Conservation (phyloP, 495 filamentous ascomycete genomes). For the Wilcoxina mikolae region DNA sequence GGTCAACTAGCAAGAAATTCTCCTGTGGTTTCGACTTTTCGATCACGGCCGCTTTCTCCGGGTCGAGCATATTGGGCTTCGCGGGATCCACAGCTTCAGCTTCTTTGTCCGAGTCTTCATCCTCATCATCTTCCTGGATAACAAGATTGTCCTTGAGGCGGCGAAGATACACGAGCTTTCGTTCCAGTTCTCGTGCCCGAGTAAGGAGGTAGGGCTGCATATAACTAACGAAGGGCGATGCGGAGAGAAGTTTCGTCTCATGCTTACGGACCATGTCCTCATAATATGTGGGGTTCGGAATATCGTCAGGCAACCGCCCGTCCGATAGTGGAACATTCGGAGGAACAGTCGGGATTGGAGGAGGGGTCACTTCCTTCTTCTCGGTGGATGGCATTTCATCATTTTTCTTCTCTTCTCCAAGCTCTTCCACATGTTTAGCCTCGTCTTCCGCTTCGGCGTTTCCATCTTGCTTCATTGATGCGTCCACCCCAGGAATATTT, state of each 20-base stretch:
- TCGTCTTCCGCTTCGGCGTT: not conserved
- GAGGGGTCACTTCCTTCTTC: not conserved
- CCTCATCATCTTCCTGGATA: conserved; percentile 34
- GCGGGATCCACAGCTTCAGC: not conserved
- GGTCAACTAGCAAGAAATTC: conserved; percentile 76
- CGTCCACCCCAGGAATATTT: not conserved
- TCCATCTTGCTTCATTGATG: not conserved
- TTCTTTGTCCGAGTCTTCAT: conserved; percentile 5
- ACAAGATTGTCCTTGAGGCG: conserved; percentile 65
- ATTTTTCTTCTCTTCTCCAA: not conserved
- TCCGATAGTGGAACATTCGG: conserved; percentile 30
- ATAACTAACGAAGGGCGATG: conserved; percentile 92
- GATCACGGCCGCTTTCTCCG: conserved; percentile 10
- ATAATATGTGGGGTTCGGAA: conserved; percentile 84
- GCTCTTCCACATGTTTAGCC: not conserved
- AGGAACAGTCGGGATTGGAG: not conserved
- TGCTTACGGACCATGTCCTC: conserved; percentile 87
- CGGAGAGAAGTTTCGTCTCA: conserved; percentile 81
- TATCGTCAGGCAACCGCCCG: conserved; percentile 58
- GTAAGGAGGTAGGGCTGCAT: conserved; percentile 84
- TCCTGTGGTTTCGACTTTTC: conserved; percentile 27
- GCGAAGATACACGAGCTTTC: conserved; percentile 62
- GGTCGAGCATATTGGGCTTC: conserved; percentile 14
- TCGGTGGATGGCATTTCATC: not conserved
- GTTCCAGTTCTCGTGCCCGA: conserved; percentile 79